These are phyloP conservation scores for Ogataea pignaliae DNA, from an alignment of 805 yeast genomes.

Conservation along the genomic window DNA sequence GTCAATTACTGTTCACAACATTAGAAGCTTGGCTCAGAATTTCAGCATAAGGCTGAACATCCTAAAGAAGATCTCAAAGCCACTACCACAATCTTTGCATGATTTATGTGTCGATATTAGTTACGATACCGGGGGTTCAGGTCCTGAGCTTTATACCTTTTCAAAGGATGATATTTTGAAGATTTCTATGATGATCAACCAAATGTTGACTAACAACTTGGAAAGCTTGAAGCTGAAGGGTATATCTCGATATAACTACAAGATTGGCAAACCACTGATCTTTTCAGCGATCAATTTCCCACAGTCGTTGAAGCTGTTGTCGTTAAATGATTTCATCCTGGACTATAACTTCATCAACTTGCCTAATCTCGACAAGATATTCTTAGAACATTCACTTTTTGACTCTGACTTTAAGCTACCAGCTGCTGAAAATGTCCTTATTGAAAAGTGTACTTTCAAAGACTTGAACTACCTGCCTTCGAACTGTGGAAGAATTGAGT, in stretches of 20 bases:
- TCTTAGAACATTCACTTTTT: constrained; percentile 28
- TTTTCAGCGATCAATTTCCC: constrained; percentile 28
- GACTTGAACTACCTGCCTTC: constrained; percentile 23
- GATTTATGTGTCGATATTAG: constrained; percentile 29
- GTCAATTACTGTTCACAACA: constrained; percentile 27
- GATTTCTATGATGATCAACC: constrained; percentile 22
- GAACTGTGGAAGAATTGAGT: constrained; percentile 19
- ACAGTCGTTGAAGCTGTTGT: constrained; percentile 19
- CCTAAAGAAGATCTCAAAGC: constrained; percentile 23
- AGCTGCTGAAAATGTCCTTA: constrained; percentile 23
- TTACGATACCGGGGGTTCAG: constrained; percentile 30
- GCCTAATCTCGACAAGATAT: constrained; percentile 22
- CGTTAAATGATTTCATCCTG: constrained; percentile 27
- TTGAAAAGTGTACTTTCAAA: constrained; percentile 29
- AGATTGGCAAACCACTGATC: constrained; percentile 27
- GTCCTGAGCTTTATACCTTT: constrained; percentile 25
- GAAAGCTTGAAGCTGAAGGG: constrained; percentile 28
- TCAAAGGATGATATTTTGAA: constrained; percentile 27
- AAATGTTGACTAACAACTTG: constrained; percentile 22
- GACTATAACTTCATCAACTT: constrained; percentile 24
- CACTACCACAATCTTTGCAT: constrained; percentile 24
- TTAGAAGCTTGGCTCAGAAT: constrained; percentile 24
- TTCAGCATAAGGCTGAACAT: constrained; percentile 26
- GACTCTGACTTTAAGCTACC: constrained; percentile 29
- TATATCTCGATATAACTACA: constrained; percentile 28